Conservation (phyloP, 2,329 filamentous ascomycete genomes). For the Akanthomyces muscarius region DNA sequence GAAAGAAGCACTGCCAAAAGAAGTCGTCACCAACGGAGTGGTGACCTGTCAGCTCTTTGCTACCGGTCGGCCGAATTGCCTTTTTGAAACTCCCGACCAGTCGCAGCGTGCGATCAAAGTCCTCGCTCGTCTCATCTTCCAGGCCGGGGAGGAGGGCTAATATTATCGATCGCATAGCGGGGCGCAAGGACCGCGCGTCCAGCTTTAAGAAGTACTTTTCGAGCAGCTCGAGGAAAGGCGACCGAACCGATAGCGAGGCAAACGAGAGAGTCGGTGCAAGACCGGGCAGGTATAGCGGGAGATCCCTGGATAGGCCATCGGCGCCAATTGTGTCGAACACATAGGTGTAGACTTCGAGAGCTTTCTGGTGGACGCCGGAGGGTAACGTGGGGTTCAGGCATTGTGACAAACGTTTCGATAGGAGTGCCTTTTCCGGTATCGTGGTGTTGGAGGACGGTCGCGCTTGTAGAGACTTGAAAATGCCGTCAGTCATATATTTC, state of each 20-base stretch:
- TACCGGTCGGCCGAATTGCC: constrained; percentile 54
- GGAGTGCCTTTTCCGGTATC: constrained; percentile 75
- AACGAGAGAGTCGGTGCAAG: constrained; percentile 87
- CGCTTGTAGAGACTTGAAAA: constrained; percentile 73
- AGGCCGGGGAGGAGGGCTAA: constrained; percentile 85
- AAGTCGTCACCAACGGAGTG: constrained; percentile 71
- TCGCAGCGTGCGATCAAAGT: constrained; percentile 83
- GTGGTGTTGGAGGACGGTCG: constrained; percentile 67
- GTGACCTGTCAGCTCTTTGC: constrained; percentile 46
- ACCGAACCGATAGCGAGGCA: constrained; percentile 85
- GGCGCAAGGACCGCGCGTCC: constrained; percentile 67
- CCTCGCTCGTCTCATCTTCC: constrained; percentile 94
- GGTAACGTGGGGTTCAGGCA: constrained; percentile 90
- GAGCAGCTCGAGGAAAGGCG: constrained; percentile 77
- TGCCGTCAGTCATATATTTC: constrained; percentile 8
- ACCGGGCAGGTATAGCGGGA: constrained; percentile 85
- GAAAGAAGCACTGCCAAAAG: constrained; percentile 97
- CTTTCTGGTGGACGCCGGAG: constrained; percentile 95
- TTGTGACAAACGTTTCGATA: constrained; percentile 90
- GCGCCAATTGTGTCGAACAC: constrained; percentile 83
- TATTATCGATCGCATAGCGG: constrained; percentile 86
- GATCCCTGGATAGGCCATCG: constrained; percentile 74
- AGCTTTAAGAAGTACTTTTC: constrained; percentile 75
- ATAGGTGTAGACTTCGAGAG: constrained; percentile 87
- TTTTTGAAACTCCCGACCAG: constrained; percentile 75